These are phyloP conservation scores for Boletus tylopilopsis DNA, from an alignment of 768 basidiomycete genomes.

Conservation along the genomic window DNA sequence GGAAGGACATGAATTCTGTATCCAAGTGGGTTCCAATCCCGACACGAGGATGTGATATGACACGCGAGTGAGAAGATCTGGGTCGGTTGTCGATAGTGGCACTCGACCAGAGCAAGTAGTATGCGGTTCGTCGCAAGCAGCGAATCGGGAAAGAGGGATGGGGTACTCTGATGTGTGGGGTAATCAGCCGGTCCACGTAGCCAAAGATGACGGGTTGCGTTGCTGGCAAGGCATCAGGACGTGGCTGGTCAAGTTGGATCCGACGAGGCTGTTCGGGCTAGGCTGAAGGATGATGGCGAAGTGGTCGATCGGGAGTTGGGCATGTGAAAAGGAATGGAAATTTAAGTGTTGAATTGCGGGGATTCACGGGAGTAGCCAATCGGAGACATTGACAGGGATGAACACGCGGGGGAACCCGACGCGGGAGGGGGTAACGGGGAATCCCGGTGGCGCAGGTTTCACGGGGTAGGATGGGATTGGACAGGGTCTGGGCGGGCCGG, in stretches of 20 bases:
- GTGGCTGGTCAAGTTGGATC: neutral
- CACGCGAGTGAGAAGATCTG: neutral
- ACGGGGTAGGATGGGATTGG: slow-evolving; percentile 12
- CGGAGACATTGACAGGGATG: slow-evolving; percentile 8
- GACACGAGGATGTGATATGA: neutral
- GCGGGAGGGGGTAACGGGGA: slow-evolving; percentile 9
- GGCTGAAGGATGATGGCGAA: too few relatives aligned
- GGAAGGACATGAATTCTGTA: neutral
- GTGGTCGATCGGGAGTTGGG: too few relatives aligned
- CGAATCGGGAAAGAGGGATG: neutral
- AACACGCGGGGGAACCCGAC: slow-evolving; percentile 19
- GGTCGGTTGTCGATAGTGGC: neutral
- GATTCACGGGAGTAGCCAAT: slow-evolving; percentile 1
- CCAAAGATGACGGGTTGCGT: neutral
- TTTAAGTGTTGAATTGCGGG: too few relatives aligned
- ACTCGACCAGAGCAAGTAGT: neutral
- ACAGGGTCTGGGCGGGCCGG: slow-evolving; percentile 17
- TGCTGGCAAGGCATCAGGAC: neutral
- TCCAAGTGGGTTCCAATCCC: neutral
- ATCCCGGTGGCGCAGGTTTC: slow-evolving; percentile 27
- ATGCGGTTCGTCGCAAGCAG: neutral
- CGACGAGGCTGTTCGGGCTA: slow-evolving; percentile 8
- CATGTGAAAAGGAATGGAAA: too few relatives aligned
- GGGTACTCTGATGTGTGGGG: neutral
- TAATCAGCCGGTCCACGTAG: too few relatives aligned